Evolutionary conservation across 208 protist species (phyloP).

Genomic region (Tetramitus jugosus): DNA sequence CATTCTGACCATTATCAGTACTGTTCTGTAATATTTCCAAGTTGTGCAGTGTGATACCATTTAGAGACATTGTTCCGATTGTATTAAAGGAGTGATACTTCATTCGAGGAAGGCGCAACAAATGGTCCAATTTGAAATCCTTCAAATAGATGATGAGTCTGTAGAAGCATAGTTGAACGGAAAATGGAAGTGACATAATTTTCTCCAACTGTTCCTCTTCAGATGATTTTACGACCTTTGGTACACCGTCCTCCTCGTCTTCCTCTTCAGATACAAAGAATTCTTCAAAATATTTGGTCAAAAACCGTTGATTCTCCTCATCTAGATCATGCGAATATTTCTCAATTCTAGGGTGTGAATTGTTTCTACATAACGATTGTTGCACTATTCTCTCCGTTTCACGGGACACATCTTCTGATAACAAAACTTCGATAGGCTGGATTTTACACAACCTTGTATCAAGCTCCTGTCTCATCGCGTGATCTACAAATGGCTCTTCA

Average conservation of each 20-base stretch:
- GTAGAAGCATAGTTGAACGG: background rate
- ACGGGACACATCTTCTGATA: background rate
- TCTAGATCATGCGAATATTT: background rate
- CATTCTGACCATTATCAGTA: background rate
- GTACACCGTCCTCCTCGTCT: too few relatives aligned
- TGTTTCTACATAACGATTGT: background rate
- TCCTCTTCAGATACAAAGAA: too few relatives aligned
- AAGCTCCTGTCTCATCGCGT: background rate
- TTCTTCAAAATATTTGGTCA: too few relatives aligned
- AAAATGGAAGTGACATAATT: background rate
- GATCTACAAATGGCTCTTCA: background rate
- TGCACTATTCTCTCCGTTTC: background rate
- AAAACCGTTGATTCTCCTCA: too few relatives aligned
- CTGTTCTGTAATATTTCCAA: slow-evolving; percentile 34
- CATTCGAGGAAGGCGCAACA: background rate
- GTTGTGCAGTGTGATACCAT: slow-evolving; percentile 33
- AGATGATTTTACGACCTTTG: too few relatives aligned
- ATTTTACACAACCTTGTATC: background rate
- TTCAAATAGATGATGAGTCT: background rate
- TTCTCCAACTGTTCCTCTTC: background rate
- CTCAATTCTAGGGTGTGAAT: background rate
- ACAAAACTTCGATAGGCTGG: background rate
- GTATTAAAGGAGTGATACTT: background rate
- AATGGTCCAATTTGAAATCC: background rate
- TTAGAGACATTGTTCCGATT: slow-evolving; percentile 14